Conservation (phyloP, 2,329 filamentous ascomycete genomes). For the Fusarium subglutinans region DNA sequence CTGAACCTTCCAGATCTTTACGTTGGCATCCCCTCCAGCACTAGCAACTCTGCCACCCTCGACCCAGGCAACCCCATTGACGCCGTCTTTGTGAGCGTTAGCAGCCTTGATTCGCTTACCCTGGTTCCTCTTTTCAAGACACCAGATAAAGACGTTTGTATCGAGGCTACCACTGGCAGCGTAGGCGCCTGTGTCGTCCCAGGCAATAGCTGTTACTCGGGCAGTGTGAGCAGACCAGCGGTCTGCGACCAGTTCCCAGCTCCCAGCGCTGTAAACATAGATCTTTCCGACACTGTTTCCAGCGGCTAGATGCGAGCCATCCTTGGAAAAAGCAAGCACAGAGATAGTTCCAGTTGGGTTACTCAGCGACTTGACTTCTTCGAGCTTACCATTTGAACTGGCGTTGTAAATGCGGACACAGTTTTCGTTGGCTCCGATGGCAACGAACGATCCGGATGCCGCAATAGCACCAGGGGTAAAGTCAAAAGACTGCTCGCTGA, state of each 20-base stretch:
- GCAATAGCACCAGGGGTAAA: constrained; percentile 78
- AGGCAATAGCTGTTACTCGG: constrained; percentile 69
- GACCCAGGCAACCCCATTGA: constrained; percentile 87
- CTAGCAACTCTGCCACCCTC: constrained; percentile 76
- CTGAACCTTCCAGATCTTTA: constrained; percentile 81
- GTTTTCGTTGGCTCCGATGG: constrained; percentile 79
- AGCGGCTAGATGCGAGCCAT: constrained; percentile 80
- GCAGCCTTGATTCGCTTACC: constrained; percentile 83
- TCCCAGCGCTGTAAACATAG: constrained; percentile 72
- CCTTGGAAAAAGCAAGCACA: constrained; percentile 81
- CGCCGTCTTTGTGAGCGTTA: constrained; percentile 96
- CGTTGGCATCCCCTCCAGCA: constrained; percentile 84
- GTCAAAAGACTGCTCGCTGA: constrained; percentile 66
- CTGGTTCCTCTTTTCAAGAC: constrained; percentile 77
- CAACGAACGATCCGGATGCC: constrained; percentile 72
- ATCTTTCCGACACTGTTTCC: constrained; percentile 90
- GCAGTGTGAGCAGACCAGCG: constrained; percentile 71
- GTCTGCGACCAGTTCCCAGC: constrained; percentile 80
- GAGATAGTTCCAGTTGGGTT: constrained; percentile 79
- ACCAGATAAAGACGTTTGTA: constrained; percentile 94
- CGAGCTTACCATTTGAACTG: constrained; percentile 65
- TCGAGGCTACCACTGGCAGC: constrained; percentile 88
- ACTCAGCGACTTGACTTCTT: constrained; percentile 66
- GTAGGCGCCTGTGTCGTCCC: constrained; percentile 81
- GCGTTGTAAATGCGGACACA: constrained; percentile 75